Percentiles rank a stretch among this genome's conserved stretches.
phyloP scores from a whole-genome alignment of 2,329 filamentous ascomycete species.

The Talaromyces islandicus region DNA sequence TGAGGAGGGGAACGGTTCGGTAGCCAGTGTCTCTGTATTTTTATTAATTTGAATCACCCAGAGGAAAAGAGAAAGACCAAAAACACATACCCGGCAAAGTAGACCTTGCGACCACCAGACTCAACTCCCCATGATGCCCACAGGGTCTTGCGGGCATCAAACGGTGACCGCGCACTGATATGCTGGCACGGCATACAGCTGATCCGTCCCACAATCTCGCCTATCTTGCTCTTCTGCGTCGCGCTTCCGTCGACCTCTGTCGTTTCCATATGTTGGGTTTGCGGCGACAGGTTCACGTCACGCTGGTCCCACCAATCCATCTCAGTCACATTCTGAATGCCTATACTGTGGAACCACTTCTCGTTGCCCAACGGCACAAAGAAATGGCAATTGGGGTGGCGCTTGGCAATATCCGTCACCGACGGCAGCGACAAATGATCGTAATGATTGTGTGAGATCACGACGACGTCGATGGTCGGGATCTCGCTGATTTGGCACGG shows the following conservation, averaged over 20 bases:
- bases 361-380: slow-evolving; percentile 81
- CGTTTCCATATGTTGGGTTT: slow-evolving; percentile 19
- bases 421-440: slow-evolving; percentile 80
- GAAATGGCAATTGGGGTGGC: slow-evolving; percentile 75
- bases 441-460: slow-evolving; percentile 89
- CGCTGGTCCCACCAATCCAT: slow-evolving; percentile 92
- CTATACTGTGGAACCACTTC: slow-evolving; percentile 68
- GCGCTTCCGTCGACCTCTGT: slow-evolving; percentile 13
- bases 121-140: slow-evolving; percentile 84
- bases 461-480: slow-evolving; percentile 52
- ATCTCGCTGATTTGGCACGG: slow-evolving; percentile 75
- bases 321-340: slow-evolving; percentile 74
- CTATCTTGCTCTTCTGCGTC: slow-evolving; percentile 6
- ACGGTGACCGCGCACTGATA: slow-evolving; percentile 60
- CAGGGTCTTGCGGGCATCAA: slow-evolving; percentile 69
- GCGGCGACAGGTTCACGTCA: slow-evolving; percentile 58
- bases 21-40: slow-evolving; percentile 79
- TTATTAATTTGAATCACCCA: slow-evolving; percentile 10
- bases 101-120: slow-evolving; percentile 71
- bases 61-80: background rate
- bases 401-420: slow-evolving; percentile 62
- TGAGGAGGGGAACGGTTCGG: slow-evolving; percentile 63
- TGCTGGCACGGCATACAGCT: slow-evolving; percentile 83
- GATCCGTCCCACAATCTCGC: slow-evolving; percentile 63
- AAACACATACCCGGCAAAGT: slow-evolving; percentile 60